Base-by-base conservation (phyloP, 441 rosid species). In the Arabidopsis lyrata region DNA sequence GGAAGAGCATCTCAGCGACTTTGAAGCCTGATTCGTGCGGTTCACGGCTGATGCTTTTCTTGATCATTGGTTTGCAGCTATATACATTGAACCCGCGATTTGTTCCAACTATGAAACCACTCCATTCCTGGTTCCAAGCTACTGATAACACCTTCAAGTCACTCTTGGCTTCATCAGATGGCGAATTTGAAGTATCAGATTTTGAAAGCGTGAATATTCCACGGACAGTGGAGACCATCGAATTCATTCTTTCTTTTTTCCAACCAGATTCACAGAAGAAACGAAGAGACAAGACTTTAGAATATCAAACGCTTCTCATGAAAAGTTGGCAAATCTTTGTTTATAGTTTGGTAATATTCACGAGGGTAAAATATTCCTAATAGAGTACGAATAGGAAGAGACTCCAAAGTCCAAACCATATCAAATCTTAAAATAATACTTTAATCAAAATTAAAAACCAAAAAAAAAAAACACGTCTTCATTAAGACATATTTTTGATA, bases 1-100 rank as follows among this genome's bases (percentile, higher is more conserved):
- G 85, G 78, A 90, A 91, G 67, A 93, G 85, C 98, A 93, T 93
- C 85, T 93, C 98, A 22, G 84, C 97, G 66, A 87, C 83, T 70
- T 78, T 86, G 81, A 91, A 88, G 42, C 97, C 93, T 16, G 89
- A 84, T 20, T 76, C 74, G 73, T 81, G 81, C 4, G 82, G 63
- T 47, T 83, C 85, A 13, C 90, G 89, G 31, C 82, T 78, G 14
- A 88, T 79, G 27, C 84, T 88, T 73, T 88, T 91, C 82, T 84
- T 86, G 65, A 93, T 84, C 10, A 20, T 59, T 35, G 95, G 91
- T 59, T 85, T 85, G 70, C 86, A 86, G 56, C 78, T 88, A 67
- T 88, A 93, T 61, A 93, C 90, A 4, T 82, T 85, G 70, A 90
- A 91, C 5, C 95, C 98, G 2, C 0, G 63, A 77, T 68, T 83